These are phyloP conservation scores for Galeopsis tetrahit DNA, from an alignment of 257 asterid species.

Conservation along the genomic window DNA sequence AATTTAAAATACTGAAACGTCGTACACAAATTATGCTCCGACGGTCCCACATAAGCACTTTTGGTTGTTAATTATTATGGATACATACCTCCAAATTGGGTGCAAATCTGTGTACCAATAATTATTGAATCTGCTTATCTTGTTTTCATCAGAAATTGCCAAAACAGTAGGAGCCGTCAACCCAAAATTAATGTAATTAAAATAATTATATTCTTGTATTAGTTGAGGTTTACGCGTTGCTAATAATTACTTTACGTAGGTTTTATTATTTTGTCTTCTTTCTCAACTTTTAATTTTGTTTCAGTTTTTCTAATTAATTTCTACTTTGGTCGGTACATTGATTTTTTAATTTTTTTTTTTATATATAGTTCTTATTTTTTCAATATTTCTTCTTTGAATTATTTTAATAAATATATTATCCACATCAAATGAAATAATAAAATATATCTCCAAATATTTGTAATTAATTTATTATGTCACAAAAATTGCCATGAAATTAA, in stretches of 20 bases:
- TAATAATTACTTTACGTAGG: conserved; percentile 1
- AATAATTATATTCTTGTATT: not conserved
- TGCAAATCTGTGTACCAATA: conserved; percentile 22
- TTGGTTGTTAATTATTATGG: not conserved
- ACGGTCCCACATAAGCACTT: no score
- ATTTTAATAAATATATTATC: no score
- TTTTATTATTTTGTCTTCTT: not conserved
- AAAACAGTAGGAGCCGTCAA: conserved; percentile 34
- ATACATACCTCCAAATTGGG: conserved; percentile 12
- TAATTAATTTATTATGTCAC: no score
- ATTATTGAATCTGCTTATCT: not conserved
- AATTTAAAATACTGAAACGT: no score
- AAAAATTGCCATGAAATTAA: no score
- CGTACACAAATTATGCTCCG: no score
- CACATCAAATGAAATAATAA: no score
- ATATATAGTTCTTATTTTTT: no score
- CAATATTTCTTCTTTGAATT: no score
- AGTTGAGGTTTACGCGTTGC: conserved; percentile 15
- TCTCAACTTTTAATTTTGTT: not conserved
- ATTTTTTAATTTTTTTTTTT: no score
- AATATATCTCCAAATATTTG: no score
- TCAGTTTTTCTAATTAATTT: not conserved
- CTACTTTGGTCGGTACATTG: not conserved
- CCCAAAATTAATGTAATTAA: not conserved
- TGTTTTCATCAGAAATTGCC: not conserved